These are phyloP conservation scores for Camelina neglecta DNA, from an alignment of 345 rosid species.

Conservation along the genomic window DNA sequence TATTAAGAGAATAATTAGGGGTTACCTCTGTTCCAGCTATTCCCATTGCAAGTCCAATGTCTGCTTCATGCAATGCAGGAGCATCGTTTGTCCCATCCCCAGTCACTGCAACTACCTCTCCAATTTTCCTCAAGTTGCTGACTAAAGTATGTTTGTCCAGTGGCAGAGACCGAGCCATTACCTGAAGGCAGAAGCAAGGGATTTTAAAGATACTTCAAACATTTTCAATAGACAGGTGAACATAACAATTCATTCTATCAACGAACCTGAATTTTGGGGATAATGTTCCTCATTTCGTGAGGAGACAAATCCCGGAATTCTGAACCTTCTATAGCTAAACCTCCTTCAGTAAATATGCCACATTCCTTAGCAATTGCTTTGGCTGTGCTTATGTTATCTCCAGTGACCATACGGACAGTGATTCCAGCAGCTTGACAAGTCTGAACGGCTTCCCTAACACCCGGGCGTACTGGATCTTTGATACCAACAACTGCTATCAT, in stretches of 20 bases:
- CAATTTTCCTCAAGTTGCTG: constrained; percentile 50
- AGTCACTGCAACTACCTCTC: constrained; percentile 88
- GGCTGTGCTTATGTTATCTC: constrained; percentile 75
- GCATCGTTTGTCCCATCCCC: constrained; percentile 98
- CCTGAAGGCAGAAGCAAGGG: constrained; percentile 44
- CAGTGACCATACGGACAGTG: constrained; percentile 73
- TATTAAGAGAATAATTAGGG: not conserved
- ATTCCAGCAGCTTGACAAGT: constrained; percentile 77
- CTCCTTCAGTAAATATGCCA: constrained; percentile 65
- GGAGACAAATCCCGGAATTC: constrained; percentile 63
- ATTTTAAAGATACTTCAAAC: not conserved
- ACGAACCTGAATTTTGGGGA: constrained; percentile 68
- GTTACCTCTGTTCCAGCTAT: constrained; percentile 94
- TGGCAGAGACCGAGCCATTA: constrained; percentile 69
- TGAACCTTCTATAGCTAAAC: constrained; percentile 79
- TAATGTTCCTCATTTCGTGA: constrained; percentile 57
- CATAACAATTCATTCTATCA: constrained; percentile 1
- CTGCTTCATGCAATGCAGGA: constrained; percentile 92
- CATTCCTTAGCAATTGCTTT: constrained; percentile 84
- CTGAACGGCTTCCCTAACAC: constrained; percentile 69
- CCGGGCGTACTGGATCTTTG: constrained; percentile 74
- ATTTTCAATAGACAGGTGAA: not conserved
- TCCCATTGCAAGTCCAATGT: constrained; percentile 98
- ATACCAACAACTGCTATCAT: constrained; percentile 73
- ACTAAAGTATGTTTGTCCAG: constrained; percentile 63